Evolutionary conservation across 768 basidiomycete genomes (phyloP), one percentile per base, ranked within the genome.

Genomic region (Boletus rubropictus): DNA sequence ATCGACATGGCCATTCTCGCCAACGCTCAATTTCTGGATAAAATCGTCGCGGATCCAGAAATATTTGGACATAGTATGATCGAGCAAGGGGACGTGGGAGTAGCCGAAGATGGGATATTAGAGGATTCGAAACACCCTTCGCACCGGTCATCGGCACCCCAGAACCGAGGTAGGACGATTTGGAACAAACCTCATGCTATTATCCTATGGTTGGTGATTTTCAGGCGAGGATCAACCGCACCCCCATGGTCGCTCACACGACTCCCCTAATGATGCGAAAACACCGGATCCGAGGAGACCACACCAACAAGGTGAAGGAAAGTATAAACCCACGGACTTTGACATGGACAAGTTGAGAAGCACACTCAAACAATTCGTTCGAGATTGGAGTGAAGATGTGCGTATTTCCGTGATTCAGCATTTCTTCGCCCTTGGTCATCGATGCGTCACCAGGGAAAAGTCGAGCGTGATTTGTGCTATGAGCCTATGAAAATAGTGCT

Each of bases 331-430:
- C 1, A 80, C 77, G 0, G 86, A 89, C 31, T 78, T 78, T 50
- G 86, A 91, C 55, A 86, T 88, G 81, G 91, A 96, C 62, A 94
- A 95, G 61, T 71, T 98, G 33, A 72, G 92, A 48, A 93, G 90
- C 59, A 95, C 93, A 0, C 67, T 97, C 32, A 90, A 95, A 60
- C 92, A 95, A 57, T 85, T 95, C 42, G 92, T 92, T 9, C 77
- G 93, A 11, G 93, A 98, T 60, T 98, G 94, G 93, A 89, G 86
- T 50, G 77, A 73, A 53, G 85, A 90, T 72, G 89, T 91, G 33
- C 36, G 68, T 56, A 1, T 48, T 50, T 20, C 10, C 15, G 17
- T 47, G 32, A 25, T 38, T 25, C 10, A 10, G 14, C 7, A 1
- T 35, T 37, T 33, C 5, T 34, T 37, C 15, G 11, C 27, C 5